These are phyloP conservation scores for Aurifilum marmelostoma DNA, from an alignment of 2,329 filamentous ascomycete genomes.

Conservation along the genomic window DNA sequence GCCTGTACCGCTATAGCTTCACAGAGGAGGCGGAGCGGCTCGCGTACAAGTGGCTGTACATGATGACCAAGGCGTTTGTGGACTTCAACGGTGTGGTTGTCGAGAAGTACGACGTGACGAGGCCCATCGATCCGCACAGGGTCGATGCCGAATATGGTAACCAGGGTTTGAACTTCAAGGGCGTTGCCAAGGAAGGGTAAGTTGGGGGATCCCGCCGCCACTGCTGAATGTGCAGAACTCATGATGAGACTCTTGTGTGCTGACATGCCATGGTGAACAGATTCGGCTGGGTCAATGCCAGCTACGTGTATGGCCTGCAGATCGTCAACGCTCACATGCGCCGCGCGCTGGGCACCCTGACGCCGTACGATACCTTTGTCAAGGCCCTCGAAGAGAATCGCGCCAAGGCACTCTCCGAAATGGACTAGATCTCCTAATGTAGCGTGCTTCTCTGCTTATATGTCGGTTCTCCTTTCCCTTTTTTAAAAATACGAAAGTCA, in stretches of 20 bases:
- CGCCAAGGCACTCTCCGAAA: conserved; percentile 55
- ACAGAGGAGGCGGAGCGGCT: conserved; percentile 85
- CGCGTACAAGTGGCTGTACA: conserved; percentile 95
- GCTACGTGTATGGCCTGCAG: conserved; percentile 90
- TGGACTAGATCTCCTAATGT: conserved; percentile 37
- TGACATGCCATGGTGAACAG: conserved; percentile 51
- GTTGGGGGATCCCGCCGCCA: conserved; percentile 41
- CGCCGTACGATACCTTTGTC: conserved; percentile 81
- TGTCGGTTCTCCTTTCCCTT: neutral
- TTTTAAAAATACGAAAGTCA: neutral
- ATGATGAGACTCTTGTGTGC: conserved; percentile 18
- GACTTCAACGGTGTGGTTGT: conserved; percentile 98
- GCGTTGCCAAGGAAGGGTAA: conserved; percentile 93
- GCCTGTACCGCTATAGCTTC: conserved; percentile 88
- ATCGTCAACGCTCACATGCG: conserved; percentile 88
- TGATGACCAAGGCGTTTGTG: conserved; percentile 98
- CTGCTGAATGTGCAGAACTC: neutral
- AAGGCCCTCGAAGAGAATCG: conserved; percentile 64
- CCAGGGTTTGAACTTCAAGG: conserved; percentile 93
- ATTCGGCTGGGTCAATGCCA: conserved; percentile 99
- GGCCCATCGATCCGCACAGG: conserved; percentile 85
- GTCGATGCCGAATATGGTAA: conserved; percentile 98
- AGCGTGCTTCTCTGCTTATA: neutral
- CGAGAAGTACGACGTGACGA: conserved; percentile 97
- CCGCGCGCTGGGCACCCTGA: conserved; percentile 84